Evolutionary conservation across 805 yeast species (phyloP).

Genomic region (Yarrowia bubula): DNA sequence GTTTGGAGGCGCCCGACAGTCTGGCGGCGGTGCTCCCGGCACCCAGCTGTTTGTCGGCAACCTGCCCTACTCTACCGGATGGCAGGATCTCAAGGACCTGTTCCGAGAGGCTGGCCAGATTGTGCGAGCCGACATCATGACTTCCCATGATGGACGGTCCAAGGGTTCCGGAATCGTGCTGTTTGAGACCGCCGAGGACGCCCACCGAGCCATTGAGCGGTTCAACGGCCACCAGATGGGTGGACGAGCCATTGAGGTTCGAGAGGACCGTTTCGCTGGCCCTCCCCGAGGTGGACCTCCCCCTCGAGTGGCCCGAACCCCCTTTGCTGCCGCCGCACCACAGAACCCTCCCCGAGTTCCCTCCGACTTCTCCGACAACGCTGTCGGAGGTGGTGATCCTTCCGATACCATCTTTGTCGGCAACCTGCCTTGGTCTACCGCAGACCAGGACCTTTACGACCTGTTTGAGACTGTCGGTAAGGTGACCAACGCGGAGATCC

Average conservation of each 20-base stretch:
- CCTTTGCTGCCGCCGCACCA: conserved; percentile 6
- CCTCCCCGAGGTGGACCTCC: conserved; percentile 26
- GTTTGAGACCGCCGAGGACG: conserved; percentile 64
- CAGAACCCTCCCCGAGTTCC: conserved; percentile 31
- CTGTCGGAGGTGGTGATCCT: conserved; percentile 58
- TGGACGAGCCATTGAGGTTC: conserved; percentile 76
- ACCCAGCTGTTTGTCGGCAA: conserved; percentile 70
- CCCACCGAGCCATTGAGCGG: conserved; percentile 63
- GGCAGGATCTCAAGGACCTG: conserved; percentile 84
- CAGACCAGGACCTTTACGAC: conserved; percentile 77
- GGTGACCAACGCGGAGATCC: conserved; percentile 74
- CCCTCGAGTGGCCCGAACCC: conserved; percentile 24
- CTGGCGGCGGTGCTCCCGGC: conserved; percentile 41
- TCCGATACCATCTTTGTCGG: conserved; percentile 63
- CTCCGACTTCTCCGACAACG: conserved; percentile 62
- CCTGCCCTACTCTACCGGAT: conserved; percentile 73
- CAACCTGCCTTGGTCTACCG: conserved; percentile 88
- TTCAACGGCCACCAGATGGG: conserved; percentile 69
- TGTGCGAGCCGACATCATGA: conserved; percentile 75
- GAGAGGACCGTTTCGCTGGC: conserved; percentile 57
- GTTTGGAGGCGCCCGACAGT: conserved; percentile 14
- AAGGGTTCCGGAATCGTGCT: conserved; percentile 84
- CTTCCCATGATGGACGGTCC: conserved; percentile 68
- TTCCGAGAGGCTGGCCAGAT: conserved; percentile 76
- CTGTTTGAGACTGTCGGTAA: conserved; percentile 81